Evolutionary conservation across 202 grass and related monocot species (phyloP).

Genomic region (Alloteropsis angusta): DNA sequence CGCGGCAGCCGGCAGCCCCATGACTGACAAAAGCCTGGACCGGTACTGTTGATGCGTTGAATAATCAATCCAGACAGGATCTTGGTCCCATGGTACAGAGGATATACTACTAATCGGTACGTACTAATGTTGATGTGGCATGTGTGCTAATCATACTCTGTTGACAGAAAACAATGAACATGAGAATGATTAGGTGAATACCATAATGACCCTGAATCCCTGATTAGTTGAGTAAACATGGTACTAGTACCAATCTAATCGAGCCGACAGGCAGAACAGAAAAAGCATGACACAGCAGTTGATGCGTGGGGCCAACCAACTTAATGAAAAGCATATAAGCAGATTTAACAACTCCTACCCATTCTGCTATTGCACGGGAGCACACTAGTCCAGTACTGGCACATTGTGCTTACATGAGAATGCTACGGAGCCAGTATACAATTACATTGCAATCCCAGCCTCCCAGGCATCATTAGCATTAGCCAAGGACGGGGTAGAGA

Average conservation of each 20-base stretch:
- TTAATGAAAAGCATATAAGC: background rate
- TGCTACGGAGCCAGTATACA: too few species aligned
- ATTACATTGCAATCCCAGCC: too few species aligned
- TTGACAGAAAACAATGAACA: background rate
- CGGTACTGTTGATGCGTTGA: background rate
- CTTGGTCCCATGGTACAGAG: background rate
- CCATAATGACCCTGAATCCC: background rate
- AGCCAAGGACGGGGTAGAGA: too few species aligned
- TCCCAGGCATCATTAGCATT: too few species aligned
- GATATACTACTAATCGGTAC: background rate
- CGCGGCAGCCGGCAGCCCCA: background rate
- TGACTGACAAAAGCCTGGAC: background rate
- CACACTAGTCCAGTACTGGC: too few species aligned
- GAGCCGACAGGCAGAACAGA: background rate
- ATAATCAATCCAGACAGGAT: slow-evolving; percentile 15
- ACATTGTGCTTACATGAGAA: too few species aligned
- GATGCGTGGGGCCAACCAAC: background rate
- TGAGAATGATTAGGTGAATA: background rate
- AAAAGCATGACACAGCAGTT: background rate
- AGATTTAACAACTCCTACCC: background rate
- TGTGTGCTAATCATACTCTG: background rate
- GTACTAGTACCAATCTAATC: background rate
- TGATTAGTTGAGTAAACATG: background rate
- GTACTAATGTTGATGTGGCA: background rate
- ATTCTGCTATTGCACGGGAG: too few species aligned